These are phyloP conservation scores for Talaromyces rugulosus DNA, from an alignment of 2,329 filamentous ascomycete genomes.

Conservation along the genomic window DNA sequence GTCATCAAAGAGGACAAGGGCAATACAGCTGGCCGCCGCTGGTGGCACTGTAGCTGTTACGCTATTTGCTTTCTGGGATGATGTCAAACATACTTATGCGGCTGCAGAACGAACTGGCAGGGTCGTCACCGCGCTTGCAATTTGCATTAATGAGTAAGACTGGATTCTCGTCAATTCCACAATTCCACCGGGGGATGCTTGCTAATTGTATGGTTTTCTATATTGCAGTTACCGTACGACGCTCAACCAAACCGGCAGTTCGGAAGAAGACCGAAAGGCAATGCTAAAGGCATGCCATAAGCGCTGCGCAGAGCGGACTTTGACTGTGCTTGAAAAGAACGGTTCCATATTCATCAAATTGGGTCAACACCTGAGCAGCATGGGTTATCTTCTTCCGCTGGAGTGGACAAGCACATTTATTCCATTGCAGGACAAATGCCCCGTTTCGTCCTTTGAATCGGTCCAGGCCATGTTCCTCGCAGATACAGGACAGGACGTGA, in stretches of 20 bases:
- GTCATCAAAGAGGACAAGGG: conserved; percentile 17
- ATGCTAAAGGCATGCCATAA: conserved; percentile 81
- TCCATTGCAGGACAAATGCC: conserved; percentile 91
- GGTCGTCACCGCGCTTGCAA: conserved; percentile 67
- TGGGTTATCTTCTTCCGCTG: conserved; percentile 86
- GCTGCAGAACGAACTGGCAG: conserved; percentile 73
- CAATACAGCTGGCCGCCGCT: conserved; percentile 27
- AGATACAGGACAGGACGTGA: conserved; percentile 75
- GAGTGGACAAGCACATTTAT: conserved; percentile 98
- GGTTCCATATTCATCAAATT: conserved; percentile 98
- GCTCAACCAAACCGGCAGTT: conserved; percentile 63
- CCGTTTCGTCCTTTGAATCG: conserved; percentile 82
- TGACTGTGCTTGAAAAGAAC: conserved; percentile 86
- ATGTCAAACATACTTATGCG: conserved; percentile 72
- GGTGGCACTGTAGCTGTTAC: conserved; percentile 37
- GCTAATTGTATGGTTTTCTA: conserved; percentile 1
- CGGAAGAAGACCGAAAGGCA: conserved; percentile 62
- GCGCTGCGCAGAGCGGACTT: conserved; percentile 82
- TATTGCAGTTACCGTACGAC: conserved; percentile 74
- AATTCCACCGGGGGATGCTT: conserved; percentile 6
- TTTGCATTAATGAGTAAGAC: conserved; percentile 84
- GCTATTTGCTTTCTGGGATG: conserved; percentile 52
- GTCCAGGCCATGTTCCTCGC: conserved; percentile 79
- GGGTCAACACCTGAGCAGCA: conserved; percentile 89
- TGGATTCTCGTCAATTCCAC: conserved; percentile 8